Evolutionary conservation across 176 grass and related monocot genomes (phyloP).

Genomic region (Cymbopogon citratus): DNA sequence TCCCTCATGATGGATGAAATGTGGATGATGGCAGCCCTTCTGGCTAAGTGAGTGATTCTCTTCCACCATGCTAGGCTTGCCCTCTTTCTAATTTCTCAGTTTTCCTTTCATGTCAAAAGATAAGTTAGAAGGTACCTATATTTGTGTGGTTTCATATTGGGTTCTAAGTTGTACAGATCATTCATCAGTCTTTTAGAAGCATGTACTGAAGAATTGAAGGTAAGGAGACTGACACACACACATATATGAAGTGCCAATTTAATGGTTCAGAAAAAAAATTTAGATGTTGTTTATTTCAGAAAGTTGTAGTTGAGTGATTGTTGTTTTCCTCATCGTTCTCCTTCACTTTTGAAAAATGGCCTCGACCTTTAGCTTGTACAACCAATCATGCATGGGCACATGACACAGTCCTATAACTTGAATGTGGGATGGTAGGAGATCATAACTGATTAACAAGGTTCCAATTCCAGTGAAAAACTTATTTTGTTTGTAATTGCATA

Average conservation of each 20-base stretch:
- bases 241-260: not conserved
- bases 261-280: not conserved
- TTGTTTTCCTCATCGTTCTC: too few species aligned
- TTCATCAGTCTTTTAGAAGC: not conserved
- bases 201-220: not conserved
- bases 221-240: not conserved
- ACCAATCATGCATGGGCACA: too few species aligned
- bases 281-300: too few species aligned
- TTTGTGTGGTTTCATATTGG: not conserved
- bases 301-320: too few species aligned
- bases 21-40: slow-evolving; percentile 25
- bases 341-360: too few species aligned
- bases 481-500: not conserved
- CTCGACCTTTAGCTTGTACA: too few species aligned
- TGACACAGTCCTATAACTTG: too few species aligned
- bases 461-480: not conserved
- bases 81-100: slow-evolving; percentile 29
- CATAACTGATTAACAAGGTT: not conserved
- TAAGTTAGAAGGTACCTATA: not conserved
- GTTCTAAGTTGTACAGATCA: not conserved
- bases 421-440: too few species aligned
- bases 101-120: not conserved
- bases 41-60: slow-evolving; percentile 47
- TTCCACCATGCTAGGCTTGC: slow-evolving; percentile 42
- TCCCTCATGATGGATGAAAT: slow-evolving; percentile 20